Evolutionary conservation across 192 early-diverging fungal species (phyloP).

Genomic region (Linnemannia hyalina): DNA sequence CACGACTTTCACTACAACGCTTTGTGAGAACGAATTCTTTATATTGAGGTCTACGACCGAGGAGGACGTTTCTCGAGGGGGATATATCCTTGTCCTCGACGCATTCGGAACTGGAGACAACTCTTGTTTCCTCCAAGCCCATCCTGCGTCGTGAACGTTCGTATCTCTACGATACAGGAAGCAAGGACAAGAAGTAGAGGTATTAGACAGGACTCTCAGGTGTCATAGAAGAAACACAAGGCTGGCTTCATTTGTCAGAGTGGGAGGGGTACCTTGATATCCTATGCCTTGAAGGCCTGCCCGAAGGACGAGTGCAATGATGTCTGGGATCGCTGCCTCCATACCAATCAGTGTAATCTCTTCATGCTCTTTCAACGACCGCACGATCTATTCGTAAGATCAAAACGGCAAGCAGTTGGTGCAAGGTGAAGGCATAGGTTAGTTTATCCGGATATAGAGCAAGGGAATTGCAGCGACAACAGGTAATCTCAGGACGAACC

Average conservation of each 20-base stretch:
- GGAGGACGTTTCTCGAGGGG: slow-evolving; percentile 41
- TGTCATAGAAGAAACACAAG: neutral
- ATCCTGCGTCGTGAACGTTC: slow-evolving; percentile 52
- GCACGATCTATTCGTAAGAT: slow-evolving; percentile 12
- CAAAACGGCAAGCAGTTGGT: neutral
- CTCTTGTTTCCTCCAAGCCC: slow-evolving; percentile 56
- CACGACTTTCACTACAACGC: neutral
- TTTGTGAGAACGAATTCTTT: too few species aligned
- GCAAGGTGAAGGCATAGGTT: too few species aligned
- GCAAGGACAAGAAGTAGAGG: neutral
- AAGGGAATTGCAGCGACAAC: too few species aligned
- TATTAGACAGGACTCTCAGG: too few species aligned
- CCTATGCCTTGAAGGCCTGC: slow-evolving; percentile 44
- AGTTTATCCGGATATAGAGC: too few species aligned
- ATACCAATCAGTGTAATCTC: slow-evolving; percentile 53
- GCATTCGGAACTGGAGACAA: slow-evolving; percentile 53
- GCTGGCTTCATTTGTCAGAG: neutral
- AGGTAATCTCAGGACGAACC: neutral
- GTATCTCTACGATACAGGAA: slow-evolving; percentile 18
- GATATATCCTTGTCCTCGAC: slow-evolving; percentile 41
- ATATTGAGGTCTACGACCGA: slow-evolving; percentile 10
- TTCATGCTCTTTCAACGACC: slow-evolving; percentile 46
- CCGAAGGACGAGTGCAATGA: slow-evolving; percentile 47
- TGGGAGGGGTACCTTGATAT: slow-evolving; percentile 41
- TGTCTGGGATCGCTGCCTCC: slow-evolving; percentile 52